Base-by-base conservation (phyloP, 139 green algal species). In the Micractinium conductrix region DNA sequence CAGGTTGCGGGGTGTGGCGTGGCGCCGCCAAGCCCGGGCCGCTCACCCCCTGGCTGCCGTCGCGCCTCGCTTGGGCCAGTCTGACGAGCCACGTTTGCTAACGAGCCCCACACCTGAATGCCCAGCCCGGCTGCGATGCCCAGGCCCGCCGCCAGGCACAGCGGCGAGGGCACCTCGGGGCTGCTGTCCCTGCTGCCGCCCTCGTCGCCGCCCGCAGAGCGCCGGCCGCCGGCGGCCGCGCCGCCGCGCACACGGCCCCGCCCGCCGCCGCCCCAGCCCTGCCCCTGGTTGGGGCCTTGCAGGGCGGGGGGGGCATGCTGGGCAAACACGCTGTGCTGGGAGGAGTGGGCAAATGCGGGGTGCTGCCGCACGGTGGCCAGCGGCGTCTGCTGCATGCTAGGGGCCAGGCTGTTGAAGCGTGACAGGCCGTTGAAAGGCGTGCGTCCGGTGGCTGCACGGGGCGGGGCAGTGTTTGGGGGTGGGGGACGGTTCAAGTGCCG, bases 331-430 rank as follows among this genome's bases (percentile, higher is more conserved):
- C 19, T 62, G 53, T 82, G 55, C 74, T 50, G 74, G 21, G 33
- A 33, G 6, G 53, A 35, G 0, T 35, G 1, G 2, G 76, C 76
- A 58, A 72, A 72, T 38, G 38, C 43, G 0, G 62, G 55, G 76
- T 71, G 58, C 58, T 71, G 76, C 28, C 76, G 40, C 28, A 58
- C 40, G 38, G 58, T 71, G 0, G 76, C 53, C 38, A 73, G 76
- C 0, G 76, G 76, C 35, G 58, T 82, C 38, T 67, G 35, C 8
- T 37, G 21, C 50, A 45, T 5, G 37, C 74, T 81, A 35, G 50
- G 33, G 0, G 38, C 42, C 67, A 85, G 68, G 68, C 67, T 79
- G 80, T 85, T 85, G 42, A 78, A 58, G 35, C 80, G 68, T 48
- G 48, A 71, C 2, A 79, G 45, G 22, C 79, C 63, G 70, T 38